A percentile compares a stretch with the other conserved stretches of the same genome.
phyloP scores from a whole-genome alignment of 164 flowering plant species.

The Macadamia integrifolia region DNA sequence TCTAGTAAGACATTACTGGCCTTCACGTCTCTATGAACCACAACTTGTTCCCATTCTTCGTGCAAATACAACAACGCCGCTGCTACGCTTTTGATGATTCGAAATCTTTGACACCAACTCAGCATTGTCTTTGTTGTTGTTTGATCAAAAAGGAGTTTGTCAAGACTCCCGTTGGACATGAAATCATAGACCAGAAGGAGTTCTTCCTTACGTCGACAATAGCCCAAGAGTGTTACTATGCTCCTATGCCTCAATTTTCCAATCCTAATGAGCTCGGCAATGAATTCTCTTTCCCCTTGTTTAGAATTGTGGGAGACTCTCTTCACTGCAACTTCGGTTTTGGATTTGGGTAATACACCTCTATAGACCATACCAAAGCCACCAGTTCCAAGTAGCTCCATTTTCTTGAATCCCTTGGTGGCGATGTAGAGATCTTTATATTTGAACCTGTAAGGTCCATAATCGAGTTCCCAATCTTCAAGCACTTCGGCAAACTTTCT shows the following conservation, averaged over 20 bases:
- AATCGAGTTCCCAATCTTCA: not conserved
- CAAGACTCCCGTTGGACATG: not conserved
- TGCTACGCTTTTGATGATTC: not conserved
- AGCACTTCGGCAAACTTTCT: not conserved
- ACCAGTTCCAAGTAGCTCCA: not conserved
- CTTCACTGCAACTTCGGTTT: not conserved
- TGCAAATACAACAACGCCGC: not conserved
- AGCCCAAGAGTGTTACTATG: not conserved
- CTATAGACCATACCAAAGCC: not conserved
- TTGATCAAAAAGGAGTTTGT: not conserved
- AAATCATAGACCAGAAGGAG: not conserved
- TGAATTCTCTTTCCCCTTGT: not conserved
- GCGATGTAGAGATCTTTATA: not conserved
- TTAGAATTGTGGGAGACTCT: not conserved
- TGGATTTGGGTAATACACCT: not conserved
- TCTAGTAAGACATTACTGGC: not conserved
- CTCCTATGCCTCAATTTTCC: not conserved
- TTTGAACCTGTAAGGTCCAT: not conserved
- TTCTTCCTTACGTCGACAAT: not conserved
- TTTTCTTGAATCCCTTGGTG: not conserved
- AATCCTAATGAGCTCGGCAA: not conserved
- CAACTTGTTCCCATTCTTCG: not conserved
- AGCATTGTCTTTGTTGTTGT: not conserved
- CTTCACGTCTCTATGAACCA: not conserved
- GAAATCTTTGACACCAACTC: not conserved